Percentiles rank a stretch among this genome's conserved stretches.
These are phyloP conservation scores for Podaxis sp. DNA, from an alignment of 768 basidiomycete genomes.

Conservation along the genomic window DNA sequence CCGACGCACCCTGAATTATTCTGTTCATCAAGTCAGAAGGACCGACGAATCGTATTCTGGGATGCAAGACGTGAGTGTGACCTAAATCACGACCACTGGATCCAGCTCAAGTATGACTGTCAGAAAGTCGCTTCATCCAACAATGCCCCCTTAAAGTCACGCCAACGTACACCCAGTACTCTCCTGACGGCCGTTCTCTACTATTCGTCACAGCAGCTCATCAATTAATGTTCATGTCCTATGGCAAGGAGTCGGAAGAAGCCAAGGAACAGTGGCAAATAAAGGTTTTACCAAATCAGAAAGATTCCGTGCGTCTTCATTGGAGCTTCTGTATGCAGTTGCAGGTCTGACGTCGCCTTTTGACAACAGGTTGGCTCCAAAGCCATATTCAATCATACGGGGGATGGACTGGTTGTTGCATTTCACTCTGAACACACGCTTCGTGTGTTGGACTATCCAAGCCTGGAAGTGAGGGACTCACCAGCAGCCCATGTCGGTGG, in stretches of 20 bases:
- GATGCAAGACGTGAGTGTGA: constrained; percentile 70
- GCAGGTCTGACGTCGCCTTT: constrained; percentile 3
- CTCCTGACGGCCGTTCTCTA: constrained; percentile 69
- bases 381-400: constrained; percentile 74
- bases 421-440: constrained; percentile 64
- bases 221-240: constrained; percentile 60
- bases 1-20: constrained; percentile 83
- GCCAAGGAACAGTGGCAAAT: constrained; percentile 42
- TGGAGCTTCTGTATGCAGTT: not conserved
- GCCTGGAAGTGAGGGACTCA: constrained; percentile 55
- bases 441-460: constrained; percentile 70
- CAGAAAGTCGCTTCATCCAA: constrained; percentile 73
- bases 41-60: constrained; percentile 78
- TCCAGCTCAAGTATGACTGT: constrained; percentile 2
- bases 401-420: constrained; percentile 69
- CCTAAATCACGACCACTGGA: not conserved
- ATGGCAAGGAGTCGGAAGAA: constrained; percentile 53
- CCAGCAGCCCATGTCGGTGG: constrained; percentile 79
- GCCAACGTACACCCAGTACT: constrained; percentile 66
- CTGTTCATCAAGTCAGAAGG: constrained; percentile 76
- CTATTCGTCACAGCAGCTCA: constrained; percentile 62
- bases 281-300: constrained; percentile 34
- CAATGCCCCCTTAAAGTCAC: constrained; percentile 56
- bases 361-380: constrained; percentile 56
- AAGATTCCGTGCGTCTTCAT: constrained; percentile 42